Conservation (phyloP, 768 basidiomycete species). For the Serendipita indica region DNA sequence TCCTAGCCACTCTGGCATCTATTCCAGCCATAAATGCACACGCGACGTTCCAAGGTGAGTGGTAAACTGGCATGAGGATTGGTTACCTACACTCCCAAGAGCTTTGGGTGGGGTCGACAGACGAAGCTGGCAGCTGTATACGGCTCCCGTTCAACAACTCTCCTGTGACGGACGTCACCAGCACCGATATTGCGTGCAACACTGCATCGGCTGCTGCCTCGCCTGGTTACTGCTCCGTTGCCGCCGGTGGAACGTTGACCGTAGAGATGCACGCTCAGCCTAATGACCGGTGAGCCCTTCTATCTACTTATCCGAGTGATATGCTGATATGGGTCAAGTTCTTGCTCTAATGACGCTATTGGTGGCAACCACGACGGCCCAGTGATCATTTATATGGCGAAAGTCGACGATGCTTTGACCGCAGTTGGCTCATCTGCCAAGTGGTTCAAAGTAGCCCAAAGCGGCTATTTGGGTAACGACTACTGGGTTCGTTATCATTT, state of each 20-base stretch:
- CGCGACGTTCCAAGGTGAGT: too few species aligned
- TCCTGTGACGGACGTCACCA: constrained; percentile 31
- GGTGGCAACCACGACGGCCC: constrained; percentile 33
- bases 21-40: too few species aligned
- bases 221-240: constrained; percentile 28
- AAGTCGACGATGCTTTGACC: constrained; percentile 29
- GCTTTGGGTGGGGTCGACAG: constrained; percentile 37
- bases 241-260: neutral
- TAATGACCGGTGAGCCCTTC: constrained; percentile 26
- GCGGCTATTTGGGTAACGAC: neutral
- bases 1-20: too few species aligned
- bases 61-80: too few species aligned
- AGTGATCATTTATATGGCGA: constrained; percentile 25
- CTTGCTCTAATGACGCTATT: constrained; percentile 34
- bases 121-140: constrained; percentile 33
- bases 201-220: constrained; percentile 21
- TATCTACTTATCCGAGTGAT: constrained; percentile 26
- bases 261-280: constrained; percentile 17
- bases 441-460: constrained; percentile 33
- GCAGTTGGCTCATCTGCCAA: constrained; percentile 29
- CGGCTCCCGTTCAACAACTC: constrained; percentile 32
- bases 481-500: constrained; percentile 19
- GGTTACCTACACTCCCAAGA: too few species aligned
- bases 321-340: constrained; percentile 26
- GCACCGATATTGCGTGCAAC: constrained; percentile 35